Base-by-base conservation (phyloP, 2,329 filamentous ascomycete genomes). In the Periglandula ipomoeae region DNA sequence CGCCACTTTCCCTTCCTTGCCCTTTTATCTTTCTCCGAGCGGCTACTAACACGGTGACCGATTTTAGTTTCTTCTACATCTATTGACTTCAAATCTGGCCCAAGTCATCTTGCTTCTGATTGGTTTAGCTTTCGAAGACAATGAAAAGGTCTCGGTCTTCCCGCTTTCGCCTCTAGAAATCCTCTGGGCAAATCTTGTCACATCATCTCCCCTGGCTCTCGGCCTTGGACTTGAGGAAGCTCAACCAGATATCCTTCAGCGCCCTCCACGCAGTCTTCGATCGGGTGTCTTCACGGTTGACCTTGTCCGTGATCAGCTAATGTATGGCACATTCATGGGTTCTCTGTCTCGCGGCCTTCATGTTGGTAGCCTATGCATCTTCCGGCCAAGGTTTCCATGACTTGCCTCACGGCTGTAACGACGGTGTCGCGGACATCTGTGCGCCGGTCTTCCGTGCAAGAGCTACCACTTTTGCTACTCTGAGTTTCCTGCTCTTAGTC, bases 121-220 rank as follows among this genome's bases (percentile, higher is more conserved):
- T 47, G 84, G 82, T 44, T 75, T 88, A 5, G 75, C 75, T 1
- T 87, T 87, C 69, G 82, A 83, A 62, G 84, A 87, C 57, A 55
- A 53, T 0, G 61, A 70, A 2, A 68, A 70, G 11, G 66, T 79
- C 15, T 84, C 82, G 1, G 79, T 87, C 13, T 87, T 87, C 59
- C 84, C 84, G 0, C 71, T 88, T 13, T 82, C 82, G 1, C 84
- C 84, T 0, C 74, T 88, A 4, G 83, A 88, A 59, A 86, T 87
- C 58, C 75, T 88, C 27, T 88, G 84, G 84, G 82, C 85, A 53
- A 88, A 87, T 61, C 79, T 88, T 59, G 76, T 87, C 47, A 88
- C 84, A 1, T 85, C 81, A 1, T 84, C 80, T 6, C 78, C 86
- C 56, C 74, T 85, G 1, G 85, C 85, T 38, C 79, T 88, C 56